Evolutionary conservation across 352 stramenopile species (phyloP).

Genomic region (Pythium sp.): DNA sequence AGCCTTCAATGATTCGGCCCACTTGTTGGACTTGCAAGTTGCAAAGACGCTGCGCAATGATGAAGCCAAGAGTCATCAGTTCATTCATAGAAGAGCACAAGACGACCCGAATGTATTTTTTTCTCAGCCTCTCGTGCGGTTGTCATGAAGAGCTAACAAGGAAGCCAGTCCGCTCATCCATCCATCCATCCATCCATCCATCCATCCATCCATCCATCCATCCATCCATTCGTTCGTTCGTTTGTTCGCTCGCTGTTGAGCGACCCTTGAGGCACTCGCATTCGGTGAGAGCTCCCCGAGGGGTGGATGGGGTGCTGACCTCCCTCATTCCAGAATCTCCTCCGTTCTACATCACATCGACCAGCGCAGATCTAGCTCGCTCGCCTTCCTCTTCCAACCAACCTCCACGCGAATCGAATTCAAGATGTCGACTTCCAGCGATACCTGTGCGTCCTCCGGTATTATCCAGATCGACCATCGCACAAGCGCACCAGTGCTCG

Average conservation of each 20-base stretch:
- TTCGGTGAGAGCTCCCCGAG: background rate
- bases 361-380: background rate
- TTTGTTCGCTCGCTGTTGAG: background rate
- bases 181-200: too few species aligned
- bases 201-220: too few species aligned
- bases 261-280: background rate
- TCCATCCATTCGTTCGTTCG: background rate
- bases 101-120: background rate
- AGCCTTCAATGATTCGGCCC: background rate
- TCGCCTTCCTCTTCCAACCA: background rate
- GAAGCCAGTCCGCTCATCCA: background rate
- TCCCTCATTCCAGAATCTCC: background rate
- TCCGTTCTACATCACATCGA: background rate
- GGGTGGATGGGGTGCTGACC: background rate
- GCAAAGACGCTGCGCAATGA: background rate
- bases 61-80: background rate
- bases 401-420: background rate
- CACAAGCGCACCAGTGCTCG: background rate
- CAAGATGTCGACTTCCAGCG: background rate
- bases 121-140: background rate
- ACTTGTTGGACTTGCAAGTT: background rate
- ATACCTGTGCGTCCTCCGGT: background rate
- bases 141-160: background rate
- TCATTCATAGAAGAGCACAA: too few species aligned
- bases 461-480: background rate